Evolutionary conservation across 1,139 yeast genomes (phyloP), one percentile per base, ranked within the genome.

Genomic region (Yamadazyma jaroonii): DNA sequence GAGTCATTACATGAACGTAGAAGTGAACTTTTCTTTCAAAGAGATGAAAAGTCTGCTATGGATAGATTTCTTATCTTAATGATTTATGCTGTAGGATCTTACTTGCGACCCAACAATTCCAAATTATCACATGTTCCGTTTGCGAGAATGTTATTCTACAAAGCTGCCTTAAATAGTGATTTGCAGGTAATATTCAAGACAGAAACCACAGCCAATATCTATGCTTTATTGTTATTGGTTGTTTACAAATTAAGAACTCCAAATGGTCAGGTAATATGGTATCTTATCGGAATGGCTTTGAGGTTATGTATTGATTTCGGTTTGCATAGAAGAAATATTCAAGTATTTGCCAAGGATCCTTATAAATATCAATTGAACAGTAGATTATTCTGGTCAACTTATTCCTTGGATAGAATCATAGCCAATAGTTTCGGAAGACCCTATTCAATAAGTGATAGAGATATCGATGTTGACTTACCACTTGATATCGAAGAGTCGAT

Each of bases 71-170:
- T 31, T 6, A 25, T 43, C 2, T 22, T 39, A 12, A 41, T 43
- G 46, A 31, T 43, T 6, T 43, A 43, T 25, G 46, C 46, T 12
- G 41, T 43, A 8, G 46, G 46, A 2, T 39, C 45, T 1, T 32
- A 35, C 21, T 39, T 43, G 27, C 41, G 40, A 26, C 25, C 31
- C 3, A 34, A 23, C 14, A 35, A 31, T 12, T 22, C 20, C 17
- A 15, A 12, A 10, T 6, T 11, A n/a, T 27, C 37, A n/a, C 46
- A 43, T 26, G 36, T 33, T 10, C 20, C 36, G 3, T 33, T 33
- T 33, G 36, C 36, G 4, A 33, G 36, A 14, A 32, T 34, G 26
- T 25, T 34, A 20, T 31, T 43, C 9, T 43, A 39, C 24, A 32
- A 31, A 17, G 32, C 29, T 28, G 45, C 45, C 10, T 26, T 40